These are phyloP conservation scores for Globisporangium irregulare DNA, from an alignment of 352 stramenopile genomes.

Conservation along the genomic window DNA sequence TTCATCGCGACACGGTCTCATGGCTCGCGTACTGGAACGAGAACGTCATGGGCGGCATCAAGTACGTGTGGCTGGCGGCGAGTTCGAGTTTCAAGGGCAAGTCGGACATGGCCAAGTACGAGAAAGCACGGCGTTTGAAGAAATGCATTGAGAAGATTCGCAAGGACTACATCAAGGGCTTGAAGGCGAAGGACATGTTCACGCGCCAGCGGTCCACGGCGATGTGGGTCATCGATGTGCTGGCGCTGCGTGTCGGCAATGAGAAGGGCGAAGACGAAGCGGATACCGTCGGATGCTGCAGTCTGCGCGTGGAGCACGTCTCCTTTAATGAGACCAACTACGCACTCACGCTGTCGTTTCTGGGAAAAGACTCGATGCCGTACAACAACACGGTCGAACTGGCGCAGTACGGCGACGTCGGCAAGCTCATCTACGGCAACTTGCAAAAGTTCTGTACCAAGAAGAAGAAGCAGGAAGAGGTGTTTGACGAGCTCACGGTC, in stretches of 20 bases:
- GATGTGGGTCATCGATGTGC: conserved; percentile 99
- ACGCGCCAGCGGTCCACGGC: conserved; percentile 95
- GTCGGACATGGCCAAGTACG: conserved; percentile 98
- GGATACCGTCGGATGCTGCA: conserved; percentile 99
- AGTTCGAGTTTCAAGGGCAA: conserved; percentile 99
- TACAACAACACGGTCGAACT: conserved; percentile 99
- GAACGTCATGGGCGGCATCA: conserved; percentile 98
- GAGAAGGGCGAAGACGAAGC: conserved; percentile 99
- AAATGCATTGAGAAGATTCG: conserved; percentile 97
- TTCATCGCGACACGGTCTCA: conserved; percentile 91
- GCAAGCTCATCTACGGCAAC: conserved; percentile 94
- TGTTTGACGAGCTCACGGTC: conserved; percentile 97
- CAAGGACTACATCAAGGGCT: conserved; percentile 87
- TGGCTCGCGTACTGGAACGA: conserved; percentile 97
- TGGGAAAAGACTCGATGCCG: conserved; percentile 99
- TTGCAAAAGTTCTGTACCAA: conserved; percentile 95
- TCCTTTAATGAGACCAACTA: conserved; percentile 93
- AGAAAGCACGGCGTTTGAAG: conserved; percentile 98
- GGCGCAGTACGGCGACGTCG: conserved; percentile 87
- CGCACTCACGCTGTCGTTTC: conserved; percentile 97
- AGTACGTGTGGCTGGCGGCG: conserved; percentile 99
- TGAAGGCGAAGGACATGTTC: conserved; percentile 90
- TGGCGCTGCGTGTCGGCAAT: conserved; percentile 99
- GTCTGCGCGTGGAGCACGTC: conserved; percentile 98
- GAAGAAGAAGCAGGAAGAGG: conserved; percentile 95